Evolutionary conservation across 305 asterid genomes (phyloP).

Genomic region (Fraxinus greggii): DNA sequence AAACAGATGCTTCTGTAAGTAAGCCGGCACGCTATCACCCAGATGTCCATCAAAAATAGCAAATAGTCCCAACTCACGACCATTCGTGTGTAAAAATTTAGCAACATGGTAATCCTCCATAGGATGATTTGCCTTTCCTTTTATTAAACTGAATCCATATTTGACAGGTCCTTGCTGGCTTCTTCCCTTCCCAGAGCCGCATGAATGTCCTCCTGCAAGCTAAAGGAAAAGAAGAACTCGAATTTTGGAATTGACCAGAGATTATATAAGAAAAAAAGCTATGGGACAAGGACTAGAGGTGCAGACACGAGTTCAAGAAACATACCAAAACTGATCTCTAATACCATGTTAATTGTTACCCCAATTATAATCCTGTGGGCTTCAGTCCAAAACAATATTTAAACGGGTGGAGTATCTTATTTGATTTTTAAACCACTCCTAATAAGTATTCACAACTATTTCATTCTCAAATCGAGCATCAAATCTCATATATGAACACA

Average conservation of each 20-base stretch:
- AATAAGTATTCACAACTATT: background rate
- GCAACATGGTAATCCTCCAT: slow-evolving; percentile 98
- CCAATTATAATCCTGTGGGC: background rate
- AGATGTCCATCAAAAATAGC: slow-evolving; percentile 88
- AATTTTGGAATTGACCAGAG: background rate
- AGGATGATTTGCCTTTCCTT: slow-evolving; percentile 90
- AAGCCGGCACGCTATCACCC: slow-evolving; percentile 86
- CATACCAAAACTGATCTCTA: background rate
- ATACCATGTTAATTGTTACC: background rate
- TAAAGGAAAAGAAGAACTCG: slow-evolving; percentile 26
- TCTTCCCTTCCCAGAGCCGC: slow-evolving; percentile 73
- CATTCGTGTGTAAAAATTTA: slow-evolving; percentile 57
- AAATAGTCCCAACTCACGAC: slow-evolving; percentile 75
- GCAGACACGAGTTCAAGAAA: background rate
- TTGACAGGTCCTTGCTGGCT: slow-evolving; percentile 53
- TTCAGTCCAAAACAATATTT: background rate
- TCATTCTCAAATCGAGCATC: background rate
- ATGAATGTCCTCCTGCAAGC: slow-evolving; percentile 63
- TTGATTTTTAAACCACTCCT: background rate
- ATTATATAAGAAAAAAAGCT: background rate
- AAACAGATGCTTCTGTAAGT: slow-evolving; percentile 80
- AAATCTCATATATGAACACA: background rate
- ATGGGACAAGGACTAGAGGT: background rate
- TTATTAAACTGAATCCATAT: slow-evolving; percentile 71
- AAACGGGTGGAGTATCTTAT: background rate